Evolutionary conservation across 1,139 yeast species (phyloP), one percentile per base, ranked within the genome.

Genomic region (Nadsonia starkeyi-henricii): DNA sequence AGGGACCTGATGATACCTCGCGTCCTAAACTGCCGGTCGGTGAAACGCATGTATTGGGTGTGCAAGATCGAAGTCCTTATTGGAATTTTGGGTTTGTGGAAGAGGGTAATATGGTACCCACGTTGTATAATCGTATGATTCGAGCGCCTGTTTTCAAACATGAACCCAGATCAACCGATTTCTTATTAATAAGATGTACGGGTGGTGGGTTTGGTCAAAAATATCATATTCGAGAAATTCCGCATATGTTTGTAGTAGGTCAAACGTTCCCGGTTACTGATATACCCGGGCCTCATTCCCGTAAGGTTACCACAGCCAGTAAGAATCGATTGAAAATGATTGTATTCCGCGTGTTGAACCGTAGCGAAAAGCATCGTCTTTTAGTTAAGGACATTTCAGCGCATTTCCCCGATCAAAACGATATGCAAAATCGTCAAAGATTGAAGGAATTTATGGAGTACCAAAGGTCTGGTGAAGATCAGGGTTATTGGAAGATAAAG

Each of bases 31-130:
- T 89, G 9, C 78, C 86, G 1, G 73, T 88, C 43, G 99, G 99
- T 47, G 99, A 93, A 63, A 91, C 98, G 0, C 94, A 85, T 65
- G 96, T 93, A 2, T 70, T 93, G 42, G 96, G 96, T 18, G 86
- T 85, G 1, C 96, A 88, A 60, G 99, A 93, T 64, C 75, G 95
- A 57, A 85, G 95, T 13, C 97, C 99, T 13, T 93, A 91, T 62
- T 93, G 98, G 98, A 91, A 89, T 62, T 93, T 88, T 69, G 99
- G 99, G 1, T 85, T 84, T 65, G 97, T 93, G 15, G 96, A 88
- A 47, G 85, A 89, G 2, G 99, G 98, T 2, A 86, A 83, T 57
- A 78, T 86, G 52, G 96, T 89, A 1, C 97, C 97, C 0, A 85
- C 98, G 0, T 67, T 91, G 48, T 93, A 93, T 66, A 93, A 91